These are phyloP conservation scores for Hyaloscypha hepaticicola DNA, from an alignment of 495 filamentous ascomycete genomes.

Conservation along the genomic window DNA sequence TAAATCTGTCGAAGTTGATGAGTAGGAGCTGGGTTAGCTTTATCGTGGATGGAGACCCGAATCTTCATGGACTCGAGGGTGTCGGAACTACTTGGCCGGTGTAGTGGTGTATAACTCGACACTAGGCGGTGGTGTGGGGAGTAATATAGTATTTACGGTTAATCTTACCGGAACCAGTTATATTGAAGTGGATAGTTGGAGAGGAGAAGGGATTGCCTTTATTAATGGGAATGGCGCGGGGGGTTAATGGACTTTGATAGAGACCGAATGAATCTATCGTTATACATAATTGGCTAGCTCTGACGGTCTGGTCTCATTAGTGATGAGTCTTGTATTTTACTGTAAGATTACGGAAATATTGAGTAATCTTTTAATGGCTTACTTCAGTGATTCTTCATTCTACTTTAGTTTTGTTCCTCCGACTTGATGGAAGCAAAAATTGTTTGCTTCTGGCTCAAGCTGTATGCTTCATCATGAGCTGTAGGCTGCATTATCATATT, in stretches of 20 bases:
- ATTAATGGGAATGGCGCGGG: conserved; percentile 13
- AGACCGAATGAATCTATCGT: too few relatives aligned
- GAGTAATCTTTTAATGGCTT: too few relatives aligned
- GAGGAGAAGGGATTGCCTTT: conserved; percentile 22
- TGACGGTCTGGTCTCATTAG: too few relatives aligned
- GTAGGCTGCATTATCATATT: too few relatives aligned
- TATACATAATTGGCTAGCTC: too few relatives aligned
- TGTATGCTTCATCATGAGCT: too few relatives aligned
- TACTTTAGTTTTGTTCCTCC: too few relatives aligned
- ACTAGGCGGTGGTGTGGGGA: neutral
- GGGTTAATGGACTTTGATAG: conserved; percentile 3
- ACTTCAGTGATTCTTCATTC: too few relatives aligned
- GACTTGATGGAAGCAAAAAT: too few relatives aligned
- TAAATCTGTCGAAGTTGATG: conserved; percentile 42
- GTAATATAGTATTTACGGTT: conserved; percentile 15
- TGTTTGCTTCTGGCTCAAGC: too few relatives aligned
- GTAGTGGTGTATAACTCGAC: conserved; percentile 20
- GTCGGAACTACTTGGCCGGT: conserved; percentile 2
- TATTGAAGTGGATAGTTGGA: conserved; percentile 19
- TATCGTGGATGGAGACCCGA: conserved; percentile 40
- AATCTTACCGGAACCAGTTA: conserved; percentile 10
- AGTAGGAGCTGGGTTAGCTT: conserved; percentile 46
- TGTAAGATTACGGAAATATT: too few relatives aligned
- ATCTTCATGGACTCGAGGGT: conserved; percentile 17
- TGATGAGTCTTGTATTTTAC: too few relatives aligned